phyloP scores from a whole-genome alignment of 1,284 basidiomycete species.

The Fomitopsis schrenkii region DNA sequence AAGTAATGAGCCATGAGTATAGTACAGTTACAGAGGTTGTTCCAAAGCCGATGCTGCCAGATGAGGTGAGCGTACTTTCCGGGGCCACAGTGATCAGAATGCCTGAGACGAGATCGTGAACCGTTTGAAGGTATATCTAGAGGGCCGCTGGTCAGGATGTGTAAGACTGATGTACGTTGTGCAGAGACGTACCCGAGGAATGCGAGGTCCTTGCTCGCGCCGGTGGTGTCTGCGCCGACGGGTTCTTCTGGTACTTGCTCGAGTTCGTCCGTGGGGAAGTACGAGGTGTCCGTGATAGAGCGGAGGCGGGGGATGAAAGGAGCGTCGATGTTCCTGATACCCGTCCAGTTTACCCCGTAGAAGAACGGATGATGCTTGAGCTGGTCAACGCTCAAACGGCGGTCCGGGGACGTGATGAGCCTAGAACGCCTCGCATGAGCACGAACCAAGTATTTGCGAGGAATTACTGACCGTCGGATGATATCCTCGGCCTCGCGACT shows the following conservation, averaged over 20 bases:
- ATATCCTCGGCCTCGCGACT: constrained; percentile 91
- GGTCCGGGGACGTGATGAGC: constrained; percentile 84
- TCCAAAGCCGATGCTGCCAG: background rate
- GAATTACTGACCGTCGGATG: constrained; percentile 62
- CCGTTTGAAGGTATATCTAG: constrained; percentile 80
- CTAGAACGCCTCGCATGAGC: constrained; percentile 27
- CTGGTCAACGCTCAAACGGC: constrained; percentile 79
- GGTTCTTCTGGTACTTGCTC: constrained; percentile 79
- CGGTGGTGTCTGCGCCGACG: constrained; percentile 62
- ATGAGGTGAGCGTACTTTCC: background rate
- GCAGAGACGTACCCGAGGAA: constrained; percentile 76
- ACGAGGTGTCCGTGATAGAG: constrained; percentile 92
- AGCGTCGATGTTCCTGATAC: constrained; percentile 89
- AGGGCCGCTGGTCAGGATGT: background rate
- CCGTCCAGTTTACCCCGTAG: constrained; percentile 92
- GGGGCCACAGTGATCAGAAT: constrained; percentile 19
- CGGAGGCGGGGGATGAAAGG: constrained; percentile 94
- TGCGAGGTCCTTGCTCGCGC: constrained; percentile 86
- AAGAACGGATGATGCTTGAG: constrained; percentile 97
- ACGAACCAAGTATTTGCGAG: background rate
- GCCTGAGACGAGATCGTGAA: constrained; percentile 46
- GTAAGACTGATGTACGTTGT: background rate
- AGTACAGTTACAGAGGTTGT: constrained; percentile 5
- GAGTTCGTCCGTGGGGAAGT: constrained; percentile 97
- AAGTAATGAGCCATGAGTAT: constrained; percentile 6